These are phyloP conservation scores for Trifolium subterraneum DNA, from an alignment of 306 rosid species.

Conservation along the genomic window DNA sequence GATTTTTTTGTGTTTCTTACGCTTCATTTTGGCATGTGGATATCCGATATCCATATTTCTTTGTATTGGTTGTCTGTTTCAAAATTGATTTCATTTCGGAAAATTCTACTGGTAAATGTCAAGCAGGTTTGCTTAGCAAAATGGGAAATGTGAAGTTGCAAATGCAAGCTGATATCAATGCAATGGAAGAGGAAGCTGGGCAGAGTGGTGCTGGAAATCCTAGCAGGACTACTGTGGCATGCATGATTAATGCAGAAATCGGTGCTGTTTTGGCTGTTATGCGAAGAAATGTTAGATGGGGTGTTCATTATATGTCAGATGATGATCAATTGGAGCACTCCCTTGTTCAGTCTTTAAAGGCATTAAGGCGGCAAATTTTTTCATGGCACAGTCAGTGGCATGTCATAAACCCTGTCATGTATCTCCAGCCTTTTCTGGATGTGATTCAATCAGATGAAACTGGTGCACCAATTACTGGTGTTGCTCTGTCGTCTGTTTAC, in stretches of 20 bases:
- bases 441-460: constrained; percentile 95
- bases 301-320: constrained; percentile 85
- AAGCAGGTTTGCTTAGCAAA: constrained; percentile 48
- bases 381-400: constrained; percentile 86
- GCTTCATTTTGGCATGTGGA: constrained; percentile 34
- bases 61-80: constrained; percentile 37
- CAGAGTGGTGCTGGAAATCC: constrained; percentile 55
- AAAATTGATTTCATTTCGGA: constrained; percentile 27
- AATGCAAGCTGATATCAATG: constrained; percentile 57
- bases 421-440: constrained; percentile 93
- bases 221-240: constrained; percentile 70
- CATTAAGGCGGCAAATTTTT: constrained; percentile 76
- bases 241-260: constrained; percentile 95
- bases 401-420: constrained; percentile 75
- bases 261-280: constrained; percentile 97
- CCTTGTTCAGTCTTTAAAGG: constrained; percentile 84
- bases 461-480: constrained; percentile 95
- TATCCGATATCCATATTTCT: constrained; percentile 27
- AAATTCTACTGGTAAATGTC: constrained; percentile 35
- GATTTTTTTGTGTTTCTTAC: constrained; percentile 24
- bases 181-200: constrained; percentile 79
- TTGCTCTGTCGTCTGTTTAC: constrained; percentile 88
- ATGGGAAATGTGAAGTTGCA: constrained; percentile 79
- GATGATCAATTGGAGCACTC: constrained; percentile 94
- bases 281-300: constrained; percentile 99